Conservation (phyloP, 1,139 yeast genomes). For the Taphrina pruni region DNA sequence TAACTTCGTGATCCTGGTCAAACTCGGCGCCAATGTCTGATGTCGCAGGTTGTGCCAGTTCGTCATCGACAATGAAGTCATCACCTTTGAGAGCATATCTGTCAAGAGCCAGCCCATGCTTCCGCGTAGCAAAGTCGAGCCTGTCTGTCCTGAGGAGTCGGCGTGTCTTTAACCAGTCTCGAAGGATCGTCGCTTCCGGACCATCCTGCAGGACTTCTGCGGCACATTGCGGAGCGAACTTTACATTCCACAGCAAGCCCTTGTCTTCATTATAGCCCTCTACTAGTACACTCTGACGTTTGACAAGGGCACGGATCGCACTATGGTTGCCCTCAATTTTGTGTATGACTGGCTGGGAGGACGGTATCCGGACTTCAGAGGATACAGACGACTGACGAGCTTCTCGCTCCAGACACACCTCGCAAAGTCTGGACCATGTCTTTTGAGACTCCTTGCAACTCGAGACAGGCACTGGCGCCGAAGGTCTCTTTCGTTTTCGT, state of each 20-base stretch:
- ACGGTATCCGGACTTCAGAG: neutral
- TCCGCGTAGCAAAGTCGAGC: neutral
- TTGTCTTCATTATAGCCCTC: neutral
- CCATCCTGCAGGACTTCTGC: slow-evolving; percentile 33
- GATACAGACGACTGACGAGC: neutral
- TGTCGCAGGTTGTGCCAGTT: neutral
- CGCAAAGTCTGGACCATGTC: neutral
- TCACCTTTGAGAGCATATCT: slow-evolving; percentile 13
- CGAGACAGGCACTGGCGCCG: neutral
- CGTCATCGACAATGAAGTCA: slow-evolving; percentile 26
- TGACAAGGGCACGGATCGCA: neutral
- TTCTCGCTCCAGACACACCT: neutral
- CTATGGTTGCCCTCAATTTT: slow-evolving; percentile 1
- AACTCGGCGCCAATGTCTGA: slow-evolving; percentile 22
- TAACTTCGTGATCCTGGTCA: neutral
- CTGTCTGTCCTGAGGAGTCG: slow-evolving; percentile 10
- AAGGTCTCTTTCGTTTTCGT: slow-evolving; percentile 2
- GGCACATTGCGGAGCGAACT: slow-evolving; percentile 31
- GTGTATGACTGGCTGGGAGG: neutral
- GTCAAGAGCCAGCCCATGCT: slow-evolving; percentile 4
- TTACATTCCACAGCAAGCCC: slow-evolving; percentile 3
- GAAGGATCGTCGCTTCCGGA: slow-evolving; percentile 14
- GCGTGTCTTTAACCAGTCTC: slow-evolving; percentile 37
- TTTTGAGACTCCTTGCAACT: neutral
- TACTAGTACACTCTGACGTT: neutral